Conservation (phyloP, 2,329 filamentous ascomycete genomes). For the Xylaria sp. region DNA sequence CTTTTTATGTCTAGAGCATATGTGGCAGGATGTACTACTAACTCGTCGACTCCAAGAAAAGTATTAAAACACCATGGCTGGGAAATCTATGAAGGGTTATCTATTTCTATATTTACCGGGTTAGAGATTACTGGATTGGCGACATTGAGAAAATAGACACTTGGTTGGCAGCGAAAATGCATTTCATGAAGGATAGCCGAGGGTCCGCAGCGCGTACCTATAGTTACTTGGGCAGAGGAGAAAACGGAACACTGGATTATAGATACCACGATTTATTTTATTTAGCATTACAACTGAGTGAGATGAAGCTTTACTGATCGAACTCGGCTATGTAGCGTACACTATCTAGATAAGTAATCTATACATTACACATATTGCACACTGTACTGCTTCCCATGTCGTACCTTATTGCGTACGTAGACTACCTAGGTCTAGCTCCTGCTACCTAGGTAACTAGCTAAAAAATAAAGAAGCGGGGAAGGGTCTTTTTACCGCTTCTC, state of each 20-base stretch:
- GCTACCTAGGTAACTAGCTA: no score
- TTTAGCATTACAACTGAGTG: background rate
- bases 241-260: background rate
- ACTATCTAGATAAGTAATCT: no score
- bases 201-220: background rate
- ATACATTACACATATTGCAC: background rate
- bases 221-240: background rate
- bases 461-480: conserved; percentile 18
- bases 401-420: background rate
- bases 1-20: background rate
- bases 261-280: background rate
- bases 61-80: background rate
- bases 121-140: background rate
- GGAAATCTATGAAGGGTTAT: background rate
- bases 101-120: background rate
- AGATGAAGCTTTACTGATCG: background rate
- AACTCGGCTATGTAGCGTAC: background rate
- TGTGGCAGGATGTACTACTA: background rate
- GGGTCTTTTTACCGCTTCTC: conserved; percentile 15
- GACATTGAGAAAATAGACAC: background rate
- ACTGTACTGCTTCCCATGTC: background rate
- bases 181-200: background rate
- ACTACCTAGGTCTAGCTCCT: background rate
- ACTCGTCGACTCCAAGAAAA: background rate
- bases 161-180: background rate